Percentiles rank a stretch among this genome's conserved stretches.
Evolutionary conservation across 2,329 filamentous ascomycete genomes (phyloP).

Genomic region (Fusarium drepaniforme): DNA sequence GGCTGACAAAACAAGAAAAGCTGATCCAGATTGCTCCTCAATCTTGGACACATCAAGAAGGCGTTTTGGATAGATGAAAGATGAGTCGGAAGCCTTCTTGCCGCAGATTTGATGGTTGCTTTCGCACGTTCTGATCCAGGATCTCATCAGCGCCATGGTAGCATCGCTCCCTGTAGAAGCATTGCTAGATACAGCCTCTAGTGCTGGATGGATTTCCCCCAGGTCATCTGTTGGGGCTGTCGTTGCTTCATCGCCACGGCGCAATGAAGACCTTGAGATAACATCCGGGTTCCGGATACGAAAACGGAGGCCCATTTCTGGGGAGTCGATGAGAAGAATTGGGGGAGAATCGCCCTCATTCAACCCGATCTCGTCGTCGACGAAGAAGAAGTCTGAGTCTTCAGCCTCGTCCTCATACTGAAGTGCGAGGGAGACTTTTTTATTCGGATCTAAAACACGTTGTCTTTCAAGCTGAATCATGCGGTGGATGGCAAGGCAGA

Average conservation of each 20-base stretch:
- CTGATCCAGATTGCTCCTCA: background rate
- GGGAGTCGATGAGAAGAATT: background rate
- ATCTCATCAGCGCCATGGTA: background rate
- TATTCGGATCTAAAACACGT: background rate
- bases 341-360: background rate
- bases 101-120: background rate
- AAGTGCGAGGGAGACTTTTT: background rate
- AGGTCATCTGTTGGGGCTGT: background rate
- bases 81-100: background rate
- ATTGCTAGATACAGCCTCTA: background rate
- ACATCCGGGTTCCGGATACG: background rate
- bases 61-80: background rate
- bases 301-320: background rate
- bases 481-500: background rate
- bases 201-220: background rate
- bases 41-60: background rate
- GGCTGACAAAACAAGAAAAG: background rate
- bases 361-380: background rate
- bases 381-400: background rate
- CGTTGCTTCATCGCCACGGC: background rate
- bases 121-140: background rate
- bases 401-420: background rate
- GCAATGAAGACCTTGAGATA: background rate
- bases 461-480: background rate
- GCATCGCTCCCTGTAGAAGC: background rate